Base-by-base conservation (phyloP, 139 green algal genomes). In the Micromonas commoda region DNA sequence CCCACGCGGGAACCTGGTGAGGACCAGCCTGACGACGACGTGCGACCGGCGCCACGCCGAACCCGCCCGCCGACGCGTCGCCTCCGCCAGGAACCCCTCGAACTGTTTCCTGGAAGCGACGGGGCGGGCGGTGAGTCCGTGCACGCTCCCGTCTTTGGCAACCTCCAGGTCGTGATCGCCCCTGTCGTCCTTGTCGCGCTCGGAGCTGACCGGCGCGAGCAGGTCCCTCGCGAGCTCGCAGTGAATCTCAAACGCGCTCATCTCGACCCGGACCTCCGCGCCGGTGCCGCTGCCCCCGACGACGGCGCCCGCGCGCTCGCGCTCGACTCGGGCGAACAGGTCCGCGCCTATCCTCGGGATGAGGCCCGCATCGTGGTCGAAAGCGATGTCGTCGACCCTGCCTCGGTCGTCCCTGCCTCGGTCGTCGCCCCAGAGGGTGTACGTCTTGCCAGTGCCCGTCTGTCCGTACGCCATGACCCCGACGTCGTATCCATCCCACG, bases 401-500 rank as follows among this genome's bases (percentile, higher is more conserved):
- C 45, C 9, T 16, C 45, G 9, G 45, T 57, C 45, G 45, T 16
- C 45, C 9, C 45, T 16, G 45, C 45, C 45, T 9, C 16, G 9
- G 45, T 57, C 45, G 45, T 57, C 45, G 45, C 45, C 45, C 9
- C 45, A 9, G 45, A 81, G 21, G 3, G 71, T 57, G 77, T 86
- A 78, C 24, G 81, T 86, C 68, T 86, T 86, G 39, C 81, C 81
- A 3, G 72, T 34, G 0, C 81, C 81, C 2, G 81, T 86, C 65
- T 86, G 81, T 28, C 81, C 81, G 72, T 85, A 85, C n/a, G 81
- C 81, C 9, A 85, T 37, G 6, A 85, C 54, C 54, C 80, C 79
- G 21, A 21, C 77, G 34, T 77, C 35, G 23, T 52, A 75, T 5
- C 80, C 80, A 23, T 74, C 28, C 52, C 73, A 19, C 64, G 73